Percentiles rank a stretch among this genome's conserved stretches.
These are phyloP conservation scores for Tarenaya hassleriana DNA, from an alignment of 345 rosid species.

Conservation along the genomic window DNA sequence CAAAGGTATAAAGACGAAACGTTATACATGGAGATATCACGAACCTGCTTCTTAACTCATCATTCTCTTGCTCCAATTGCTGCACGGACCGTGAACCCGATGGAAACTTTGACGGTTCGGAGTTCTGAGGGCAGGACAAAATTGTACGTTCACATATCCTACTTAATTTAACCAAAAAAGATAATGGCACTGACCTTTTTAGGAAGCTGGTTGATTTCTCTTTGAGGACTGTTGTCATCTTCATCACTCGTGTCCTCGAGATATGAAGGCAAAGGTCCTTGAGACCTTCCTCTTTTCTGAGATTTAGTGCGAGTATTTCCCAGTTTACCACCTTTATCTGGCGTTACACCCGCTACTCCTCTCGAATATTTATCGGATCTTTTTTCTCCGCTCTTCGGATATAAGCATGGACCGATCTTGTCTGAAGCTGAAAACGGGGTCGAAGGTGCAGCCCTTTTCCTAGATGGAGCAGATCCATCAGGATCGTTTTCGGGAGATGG, in stretches of 20 bases:
- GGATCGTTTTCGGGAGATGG: slow-evolving; percentile 38
- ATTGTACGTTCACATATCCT: not conserved
- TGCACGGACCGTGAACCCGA: slow-evolving; percentile 28
- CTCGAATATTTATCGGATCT: slow-evolving; percentile 2
- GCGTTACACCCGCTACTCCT: slow-evolving; percentile 17
- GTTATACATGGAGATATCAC: not conserved
- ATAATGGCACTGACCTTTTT: slow-evolving; percentile 12
- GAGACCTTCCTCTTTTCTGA: slow-evolving; percentile 26
- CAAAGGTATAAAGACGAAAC: slow-evolving; percentile 2
- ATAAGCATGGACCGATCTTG: slow-evolving; percentile 29
- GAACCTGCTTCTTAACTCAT: slow-evolving; percentile 51
- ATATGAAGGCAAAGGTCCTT: not conserved
- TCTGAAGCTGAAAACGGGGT: slow-evolving; percentile 29
- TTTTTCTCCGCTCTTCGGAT: slow-evolving; percentile 25
- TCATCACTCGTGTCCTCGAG: slow-evolving; percentile 10
- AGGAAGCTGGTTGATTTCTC: slow-evolving; percentile 9
- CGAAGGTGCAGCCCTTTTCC: slow-evolving; percentile 22
- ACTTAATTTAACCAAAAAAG: not conserved
- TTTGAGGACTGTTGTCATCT: slow-evolving; percentile 6
- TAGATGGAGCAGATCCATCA: slow-evolving; percentile 23
- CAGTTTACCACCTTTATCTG: slow-evolving; percentile 28
- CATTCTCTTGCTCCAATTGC: slow-evolving; percentile 53
- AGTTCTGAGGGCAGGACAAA: slow-evolving; percentile 28
- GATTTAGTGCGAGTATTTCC: slow-evolving; percentile 22
- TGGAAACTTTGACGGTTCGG: slow-evolving; percentile 14